Percentiles rank a stretch among this genome's conserved stretches.
Evolutionary conservation across 106 monocot genomes (phyloP).

Genomic region (Narthecium ossifragum): DNA sequence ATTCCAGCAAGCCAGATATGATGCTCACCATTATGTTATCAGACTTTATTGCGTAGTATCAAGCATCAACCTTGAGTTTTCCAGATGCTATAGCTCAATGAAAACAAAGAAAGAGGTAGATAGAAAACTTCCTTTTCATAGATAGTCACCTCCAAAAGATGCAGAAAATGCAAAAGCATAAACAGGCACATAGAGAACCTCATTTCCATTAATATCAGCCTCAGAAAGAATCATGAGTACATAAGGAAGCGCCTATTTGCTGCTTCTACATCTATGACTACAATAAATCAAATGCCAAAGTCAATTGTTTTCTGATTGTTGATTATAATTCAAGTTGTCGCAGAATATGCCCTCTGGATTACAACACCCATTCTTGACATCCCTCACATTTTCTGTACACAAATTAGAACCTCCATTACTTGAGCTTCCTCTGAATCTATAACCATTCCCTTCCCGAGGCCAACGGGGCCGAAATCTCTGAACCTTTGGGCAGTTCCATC

Average conservation of each 20-base stretch:
- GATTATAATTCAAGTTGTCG: slow-evolving; percentile 7
- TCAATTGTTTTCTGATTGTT: slow-evolving; percentile 12
- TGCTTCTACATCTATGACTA: slow-evolving; percentile 6
- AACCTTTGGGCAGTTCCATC: slow-evolving; percentile 11
- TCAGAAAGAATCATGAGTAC: slow-evolving; percentile 31
- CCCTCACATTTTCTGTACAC: slow-evolving; percentile 1
- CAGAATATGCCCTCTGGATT: not conserved
- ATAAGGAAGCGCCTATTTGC: slow-evolving; percentile 25
- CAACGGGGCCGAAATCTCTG: slow-evolving; percentile 11
- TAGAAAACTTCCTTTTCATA: not conserved
- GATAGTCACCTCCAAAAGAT: not conserved
- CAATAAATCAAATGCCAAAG: slow-evolving; percentile 18
- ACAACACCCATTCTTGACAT: slow-evolving; percentile 2
- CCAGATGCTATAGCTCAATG: not conserved
- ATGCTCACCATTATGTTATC: no score
- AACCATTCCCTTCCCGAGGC: slow-evolving; percentile 18
- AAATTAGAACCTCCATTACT: slow-evolving; percentile 10
- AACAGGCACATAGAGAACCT: not conserved
- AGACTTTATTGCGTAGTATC: not conserved
- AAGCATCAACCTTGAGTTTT: not conserved
- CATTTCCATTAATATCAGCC: slow-evolving; percentile 19
- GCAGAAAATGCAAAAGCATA: not conserved
- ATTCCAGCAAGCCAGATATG: no score
- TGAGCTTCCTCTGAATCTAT: slow-evolving; percentile 5
- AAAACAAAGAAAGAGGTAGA: not conserved